Percentiles rank a stretch among this genome's conserved stretches.
Conservation (phyloP, 768 basidiomycete species). For the Punctularia strigosozonata region DNA sequence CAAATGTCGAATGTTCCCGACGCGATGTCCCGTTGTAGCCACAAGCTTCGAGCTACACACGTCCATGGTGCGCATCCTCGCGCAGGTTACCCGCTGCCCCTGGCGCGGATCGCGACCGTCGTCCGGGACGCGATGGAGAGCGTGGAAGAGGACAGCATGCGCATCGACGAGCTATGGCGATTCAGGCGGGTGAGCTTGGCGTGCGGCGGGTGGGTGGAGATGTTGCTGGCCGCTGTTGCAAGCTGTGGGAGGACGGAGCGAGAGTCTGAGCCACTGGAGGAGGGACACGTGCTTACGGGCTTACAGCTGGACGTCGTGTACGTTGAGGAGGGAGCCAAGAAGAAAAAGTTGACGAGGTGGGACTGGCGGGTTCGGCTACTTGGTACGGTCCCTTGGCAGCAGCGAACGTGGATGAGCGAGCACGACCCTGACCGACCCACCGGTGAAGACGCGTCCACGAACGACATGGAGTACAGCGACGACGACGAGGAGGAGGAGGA, state of each 20-base stretch:
- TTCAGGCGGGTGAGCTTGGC: constrained; percentile 31
- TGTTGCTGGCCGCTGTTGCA: constrained; percentile 33
- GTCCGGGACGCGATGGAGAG: constrained; percentile 45
- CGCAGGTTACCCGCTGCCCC: constrained; percentile 29
- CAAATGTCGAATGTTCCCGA: too few species aligned
- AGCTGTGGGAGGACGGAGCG: constrained; percentile 4
- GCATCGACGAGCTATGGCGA: constrained; percentile 30
- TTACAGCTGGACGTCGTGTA: too few species aligned
- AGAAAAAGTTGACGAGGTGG: too few species aligned
- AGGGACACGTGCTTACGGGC: too few species aligned
- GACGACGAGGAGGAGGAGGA: constrained; percentile 13
- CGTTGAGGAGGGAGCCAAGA: too few species aligned
- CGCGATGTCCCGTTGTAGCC: constrained; percentile 18
- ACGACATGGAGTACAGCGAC: constrained; percentile 6
- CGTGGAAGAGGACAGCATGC: constrained; percentile 34
- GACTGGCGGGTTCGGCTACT: too few species aligned
- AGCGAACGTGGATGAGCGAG: too few species aligned
- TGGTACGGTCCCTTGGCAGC: too few species aligned
- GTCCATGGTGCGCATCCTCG: constrained; percentile 38
- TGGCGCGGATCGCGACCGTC: constrained; percentile 34
- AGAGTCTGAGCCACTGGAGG: constrained; percentile 4
- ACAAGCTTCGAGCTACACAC: constrained; percentile 37
- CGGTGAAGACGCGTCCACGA: too few species aligned
- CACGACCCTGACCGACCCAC: too few species aligned
- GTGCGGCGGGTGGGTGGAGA: constrained; percentile 55